Evolutionary conservation across 768 basidiomycete species (phyloP).

Genomic region (Boletus tomentosulus): DNA sequence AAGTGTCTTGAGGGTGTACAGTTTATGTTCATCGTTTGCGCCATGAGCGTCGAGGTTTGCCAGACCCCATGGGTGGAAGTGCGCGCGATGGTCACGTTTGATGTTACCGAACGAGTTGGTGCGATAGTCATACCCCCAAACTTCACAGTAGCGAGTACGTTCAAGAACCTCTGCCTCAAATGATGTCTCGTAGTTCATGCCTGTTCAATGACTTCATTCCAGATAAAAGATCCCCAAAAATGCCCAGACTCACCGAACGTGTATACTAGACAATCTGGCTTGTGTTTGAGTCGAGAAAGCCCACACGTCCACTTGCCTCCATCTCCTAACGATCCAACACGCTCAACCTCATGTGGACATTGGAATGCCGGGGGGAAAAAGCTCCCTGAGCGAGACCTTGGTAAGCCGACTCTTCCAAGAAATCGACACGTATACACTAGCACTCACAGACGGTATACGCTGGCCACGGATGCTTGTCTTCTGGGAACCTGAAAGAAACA

Average conservation of each 20-base stretch:
- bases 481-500: slow-evolving; percentile 43
- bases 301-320: slow-evolving; percentile 74
- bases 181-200: slow-evolving; percentile 58
- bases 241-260: slow-evolving; percentile 44
- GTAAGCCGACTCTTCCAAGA: slow-evolving; percentile 1
- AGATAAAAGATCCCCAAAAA: neutral
- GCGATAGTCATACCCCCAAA: slow-evolving; percentile 59
- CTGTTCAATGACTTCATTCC: slow-evolving; percentile 14
- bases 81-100: slow-evolving; percentile 34
- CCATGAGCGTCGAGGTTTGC: slow-evolving; percentile 35
- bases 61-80: slow-evolving; percentile 42
- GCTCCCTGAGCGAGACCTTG: slow-evolving; percentile 33
- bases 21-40: slow-evolving; percentile 29
- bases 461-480: slow-evolving; percentile 50
- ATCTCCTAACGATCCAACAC: slow-evolving; percentile 51
- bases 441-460: slow-evolving; percentile 55
- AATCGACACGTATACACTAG: neutral
- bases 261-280: slow-evolving; percentile 56
- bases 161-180: slow-evolving; percentile 59
- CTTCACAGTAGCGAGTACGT: slow-evolving; percentile 43
- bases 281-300: slow-evolving; percentile 48
- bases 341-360: slow-evolving; percentile 42
- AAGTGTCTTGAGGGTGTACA: slow-evolving; percentile 44
- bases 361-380: slow-evolving; percentile 43
- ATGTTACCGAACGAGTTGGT: slow-evolving; percentile 33